Evolutionary conservation across 176 grass and related monocot genomes (phyloP), one percentile per base, ranked within the genome.

Genomic region (Alloteropsis semialata): DNA sequence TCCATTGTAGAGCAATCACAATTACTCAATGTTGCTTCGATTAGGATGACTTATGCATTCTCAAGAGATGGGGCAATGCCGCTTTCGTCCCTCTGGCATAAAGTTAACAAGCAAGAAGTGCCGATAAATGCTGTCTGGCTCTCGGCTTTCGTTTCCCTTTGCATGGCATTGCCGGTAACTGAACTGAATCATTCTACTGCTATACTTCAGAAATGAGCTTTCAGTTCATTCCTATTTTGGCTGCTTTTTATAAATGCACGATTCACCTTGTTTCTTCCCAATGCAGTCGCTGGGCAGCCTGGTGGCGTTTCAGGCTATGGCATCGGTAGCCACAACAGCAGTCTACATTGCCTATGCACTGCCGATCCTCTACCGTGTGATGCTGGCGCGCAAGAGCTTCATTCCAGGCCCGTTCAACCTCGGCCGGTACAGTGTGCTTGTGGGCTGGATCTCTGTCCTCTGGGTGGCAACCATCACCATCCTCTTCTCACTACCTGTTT

Each of bases 221-320:
- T 18, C n/a, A 18, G 14, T 55, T 55, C 53, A 56, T 2, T 3
- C 8, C 19, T 2, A 8, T 8, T 24, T 56, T 56, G 46, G 4
- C 5, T 5, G 2, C 21, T 18, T 50, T 7, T 18, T 0, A 50
- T 3, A 0, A 50, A 50, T 6, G 1, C 53, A 56, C 3, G 3
- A 56, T 56, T 53, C 49, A 14, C 15, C 46, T 49, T 53, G 8
- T 53, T 53, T 53, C 3, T 18, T 53, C 49, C 18, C 0, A 53
- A 13, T 77, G 70, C 90, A 98, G 95, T 93, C 84, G 14, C 84
- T 98, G 15, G 88, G 88, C 27, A 98, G 96, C 67, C 68, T 93
- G 12, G 96, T 98, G 24, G 96, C 96, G 48, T 98, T 98, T 86
- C 96, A 95, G 85, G 96, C 96, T 25, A 98, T 98, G 96, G 92